Base-by-base conservation (phyloP, 495 filamentous ascomycete species). In the Parathielavia appendiculata region DNA sequence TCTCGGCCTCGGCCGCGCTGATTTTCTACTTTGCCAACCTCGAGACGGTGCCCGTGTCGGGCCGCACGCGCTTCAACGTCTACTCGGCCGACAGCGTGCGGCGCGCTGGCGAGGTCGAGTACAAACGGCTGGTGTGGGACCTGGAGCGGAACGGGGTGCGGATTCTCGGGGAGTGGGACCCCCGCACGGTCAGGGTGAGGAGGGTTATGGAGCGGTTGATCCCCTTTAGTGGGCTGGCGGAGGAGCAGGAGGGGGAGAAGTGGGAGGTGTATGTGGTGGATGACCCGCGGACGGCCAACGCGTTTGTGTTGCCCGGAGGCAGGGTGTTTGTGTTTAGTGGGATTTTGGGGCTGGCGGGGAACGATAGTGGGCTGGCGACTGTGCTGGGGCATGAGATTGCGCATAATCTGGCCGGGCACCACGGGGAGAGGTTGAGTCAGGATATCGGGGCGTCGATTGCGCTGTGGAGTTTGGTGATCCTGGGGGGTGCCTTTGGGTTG, bases 271-370 rank as follows among this genome's bases (percentile, higher is more conserved):
- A 84, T 73, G 91, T 97, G 17, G 92, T 97, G 55, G 76, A 90
- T 13, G 86, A 86, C 52, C 72, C 78, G 23, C 62, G 76, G 39
- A 44, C 64, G 5, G 73, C 69, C 6, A 97, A 97, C 67, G 92
- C 92, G 0, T 95, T 96, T 70, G 92, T 97, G 0, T 76, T 96
- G 40, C 92, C 92, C 4, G 91, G 90, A 67, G 92, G 91, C 2
- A 95, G 95, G 64, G 91, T 97, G 17, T 96, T 97, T 64, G 92
- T 97, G 6, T 95, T 87, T 62, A 88, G 83, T 38, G 88, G 92
- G 19, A 87, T 97, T 19, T 65, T 97, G 45, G 82, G 83, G 2
- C 75, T 96, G 16, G 88, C 87, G 47, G 54, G 75, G 43, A 82
- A 78, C 51, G 88, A 95, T 36, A 81, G 89, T 62, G 89, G 87